Evolutionary conservation across 208 protist genomes (phyloP).

Genomic region (Naegleria gruberi): DNA sequence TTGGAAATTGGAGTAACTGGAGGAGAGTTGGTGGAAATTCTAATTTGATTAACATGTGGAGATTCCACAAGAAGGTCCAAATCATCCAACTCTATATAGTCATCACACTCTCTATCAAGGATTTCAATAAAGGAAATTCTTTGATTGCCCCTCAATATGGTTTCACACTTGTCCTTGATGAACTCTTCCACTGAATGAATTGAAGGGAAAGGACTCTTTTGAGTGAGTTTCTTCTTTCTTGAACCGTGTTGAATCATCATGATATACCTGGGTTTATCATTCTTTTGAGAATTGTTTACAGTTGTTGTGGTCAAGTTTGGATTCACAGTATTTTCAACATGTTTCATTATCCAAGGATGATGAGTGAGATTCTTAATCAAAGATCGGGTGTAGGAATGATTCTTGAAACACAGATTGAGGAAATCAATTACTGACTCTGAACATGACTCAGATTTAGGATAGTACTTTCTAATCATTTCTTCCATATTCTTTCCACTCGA

Average conservation of each 20-base stretch:
- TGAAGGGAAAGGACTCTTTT: background rate
- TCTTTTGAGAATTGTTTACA: background rate
- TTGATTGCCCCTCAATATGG: background rate
- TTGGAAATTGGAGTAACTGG: background rate
- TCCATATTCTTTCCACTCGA: no score
- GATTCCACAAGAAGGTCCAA: background rate
- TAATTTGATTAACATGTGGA: background rate
- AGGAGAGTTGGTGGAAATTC: background rate
- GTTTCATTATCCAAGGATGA: background rate
- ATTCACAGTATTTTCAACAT: no score
- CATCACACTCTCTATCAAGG: background rate
- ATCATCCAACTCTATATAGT: background rate
- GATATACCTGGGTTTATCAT: background rate
- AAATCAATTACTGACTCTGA: conserved; percentile 1
- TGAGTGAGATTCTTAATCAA: background rate
- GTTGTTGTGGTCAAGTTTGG: background rate
- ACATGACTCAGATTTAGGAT: background rate
- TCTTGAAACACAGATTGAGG: background rate
- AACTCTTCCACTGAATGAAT: background rate
- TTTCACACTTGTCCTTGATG: background rate
- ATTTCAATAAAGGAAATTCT: background rate
- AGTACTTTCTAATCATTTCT: background rate
- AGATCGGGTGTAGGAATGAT: background rate
- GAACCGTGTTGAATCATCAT: background rate
- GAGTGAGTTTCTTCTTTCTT: background rate